Evolutionary conservation across 139 green algal genomes (phyloP).

Genomic region (Eudorina sp.): DNA sequence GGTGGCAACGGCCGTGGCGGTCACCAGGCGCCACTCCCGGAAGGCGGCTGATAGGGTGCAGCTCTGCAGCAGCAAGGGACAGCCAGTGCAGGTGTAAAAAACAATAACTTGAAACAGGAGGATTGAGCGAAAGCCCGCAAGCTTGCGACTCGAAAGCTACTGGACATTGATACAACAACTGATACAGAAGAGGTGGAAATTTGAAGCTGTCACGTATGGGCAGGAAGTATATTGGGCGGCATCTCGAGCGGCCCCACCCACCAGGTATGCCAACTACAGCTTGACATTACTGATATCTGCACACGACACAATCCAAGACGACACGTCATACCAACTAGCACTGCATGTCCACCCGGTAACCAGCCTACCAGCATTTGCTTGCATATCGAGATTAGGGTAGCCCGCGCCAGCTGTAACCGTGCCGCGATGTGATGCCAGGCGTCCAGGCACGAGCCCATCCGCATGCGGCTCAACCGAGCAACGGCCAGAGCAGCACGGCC

Average conservation of each 20-base stretch:
- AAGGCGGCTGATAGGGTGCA: background rate
- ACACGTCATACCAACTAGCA: no score
- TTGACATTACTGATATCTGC: no score
- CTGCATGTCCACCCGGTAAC: background rate
- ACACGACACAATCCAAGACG: no score
- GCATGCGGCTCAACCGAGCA: background rate
- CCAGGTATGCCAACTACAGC: no score
- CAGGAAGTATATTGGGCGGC: no score
- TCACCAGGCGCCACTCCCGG: background rate
- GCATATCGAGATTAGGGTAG: background rate
- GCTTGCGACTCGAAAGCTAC: no score
- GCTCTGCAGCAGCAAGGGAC: background rate
- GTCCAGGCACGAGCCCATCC: background rate
- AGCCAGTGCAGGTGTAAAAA: background rate
- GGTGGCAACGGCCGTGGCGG: background rate
- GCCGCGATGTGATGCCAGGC: background rate
- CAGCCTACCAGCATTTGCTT: background rate
- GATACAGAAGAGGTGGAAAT: no score
- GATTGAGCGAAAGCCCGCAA: no score
- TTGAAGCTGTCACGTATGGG: no score
- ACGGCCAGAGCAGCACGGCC: background rate
- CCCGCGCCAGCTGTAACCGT: background rate
- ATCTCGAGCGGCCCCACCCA: no score
- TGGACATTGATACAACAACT: no score
- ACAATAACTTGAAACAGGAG: no score